A percentile compares a stretch with the other conserved stretches of the same genome.
Conservation (phyloP, 495 filamentous ascomycete species). For the Hypomontagnella submonticulosa region DNA sequence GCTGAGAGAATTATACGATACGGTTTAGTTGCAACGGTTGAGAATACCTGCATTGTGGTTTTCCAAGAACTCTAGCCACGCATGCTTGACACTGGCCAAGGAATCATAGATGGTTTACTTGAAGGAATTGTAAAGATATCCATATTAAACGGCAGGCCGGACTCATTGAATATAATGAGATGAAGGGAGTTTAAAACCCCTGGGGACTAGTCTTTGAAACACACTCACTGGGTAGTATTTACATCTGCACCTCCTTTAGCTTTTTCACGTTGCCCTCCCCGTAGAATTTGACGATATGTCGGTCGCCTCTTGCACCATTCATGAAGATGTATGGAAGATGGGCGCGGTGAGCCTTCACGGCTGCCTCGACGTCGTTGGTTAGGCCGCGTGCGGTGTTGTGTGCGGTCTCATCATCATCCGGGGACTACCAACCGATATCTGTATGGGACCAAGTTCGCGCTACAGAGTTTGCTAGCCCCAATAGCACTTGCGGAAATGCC, state of each 20-base stretch:
- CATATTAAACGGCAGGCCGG: no score
- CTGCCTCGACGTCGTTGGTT: background rate
- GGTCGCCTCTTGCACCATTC: constrained; percentile 42
- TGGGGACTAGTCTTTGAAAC: no score
- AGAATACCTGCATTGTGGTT: no score
- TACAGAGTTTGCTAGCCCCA: constrained; percentile 11
- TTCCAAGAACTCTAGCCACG: no score
- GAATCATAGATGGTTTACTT: no score
- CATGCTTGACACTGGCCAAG: no score
- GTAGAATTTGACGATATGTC: constrained; percentile 49
- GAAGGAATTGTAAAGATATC: no score
- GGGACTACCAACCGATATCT: constrained; percentile 17
- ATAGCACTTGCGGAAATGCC: constrained; percentile 10
- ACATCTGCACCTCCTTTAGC: constrained; percentile 43
- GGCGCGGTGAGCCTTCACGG: background rate
- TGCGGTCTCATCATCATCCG: constrained; percentile 19
- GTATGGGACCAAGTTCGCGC: constrained; percentile 25
- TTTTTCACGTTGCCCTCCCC: constrained; percentile 46
- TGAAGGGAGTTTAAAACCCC: no score
- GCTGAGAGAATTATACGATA: no score
- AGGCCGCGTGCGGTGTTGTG: background rate
- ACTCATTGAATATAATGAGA: no score
- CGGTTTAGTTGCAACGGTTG: no score
- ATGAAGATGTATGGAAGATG: constrained; percentile 28
- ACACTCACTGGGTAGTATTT: no score